These are phyloP conservation scores for Cicer judaicum DNA, from an alignment of 306 rosid genomes.

Conservation along the genomic window DNA sequence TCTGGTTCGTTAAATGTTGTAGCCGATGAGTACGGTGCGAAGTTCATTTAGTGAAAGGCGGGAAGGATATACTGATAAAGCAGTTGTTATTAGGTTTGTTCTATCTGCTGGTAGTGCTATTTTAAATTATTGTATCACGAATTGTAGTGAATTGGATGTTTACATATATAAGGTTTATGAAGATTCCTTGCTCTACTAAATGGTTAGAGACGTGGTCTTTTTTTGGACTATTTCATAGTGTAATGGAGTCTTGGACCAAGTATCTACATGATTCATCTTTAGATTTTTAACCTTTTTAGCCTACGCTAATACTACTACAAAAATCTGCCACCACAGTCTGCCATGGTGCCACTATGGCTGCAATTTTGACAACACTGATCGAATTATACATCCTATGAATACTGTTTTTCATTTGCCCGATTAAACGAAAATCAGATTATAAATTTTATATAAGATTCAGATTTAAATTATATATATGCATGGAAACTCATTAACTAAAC, in stretches of 20 bases:
- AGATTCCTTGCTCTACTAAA: constrained; percentile 12
- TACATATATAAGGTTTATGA: constrained; percentile 10
- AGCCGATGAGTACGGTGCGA: constrained; percentile 90
- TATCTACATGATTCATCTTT: background rate
- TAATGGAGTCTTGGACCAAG: constrained; percentile 3
- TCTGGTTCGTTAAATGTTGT: constrained; percentile 44
- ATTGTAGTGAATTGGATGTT: constrained; percentile 9
- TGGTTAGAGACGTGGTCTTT: constrained; percentile 16
- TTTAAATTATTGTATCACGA: constrained; percentile 18
- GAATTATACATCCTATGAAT: constrained; percentile 23
- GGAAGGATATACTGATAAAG: constrained; percentile 93
- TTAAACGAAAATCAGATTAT: background rate
- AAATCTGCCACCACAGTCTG: background rate
- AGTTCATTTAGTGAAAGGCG: constrained; percentile 78
- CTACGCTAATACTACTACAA: background rate
- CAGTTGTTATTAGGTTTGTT: constrained; percentile 81
- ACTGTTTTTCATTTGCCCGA: constrained; percentile 8
- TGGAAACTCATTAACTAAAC: background rate
- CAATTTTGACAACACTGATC: too few relatives aligned
- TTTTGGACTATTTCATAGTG: constrained; percentile 2
- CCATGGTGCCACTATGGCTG: too few relatives aligned
- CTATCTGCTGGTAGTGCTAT: constrained; percentile 34
- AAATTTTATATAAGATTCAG: too few relatives aligned
- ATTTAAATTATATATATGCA: constrained; percentile 21
- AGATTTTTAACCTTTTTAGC: background rate